Percentiles rank a stretch among this genome's conserved stretches.
phyloP scores from a whole-genome alignment of 2,329 filamentous ascomycete species.

The Botrytis pseudocinerea region DNA sequence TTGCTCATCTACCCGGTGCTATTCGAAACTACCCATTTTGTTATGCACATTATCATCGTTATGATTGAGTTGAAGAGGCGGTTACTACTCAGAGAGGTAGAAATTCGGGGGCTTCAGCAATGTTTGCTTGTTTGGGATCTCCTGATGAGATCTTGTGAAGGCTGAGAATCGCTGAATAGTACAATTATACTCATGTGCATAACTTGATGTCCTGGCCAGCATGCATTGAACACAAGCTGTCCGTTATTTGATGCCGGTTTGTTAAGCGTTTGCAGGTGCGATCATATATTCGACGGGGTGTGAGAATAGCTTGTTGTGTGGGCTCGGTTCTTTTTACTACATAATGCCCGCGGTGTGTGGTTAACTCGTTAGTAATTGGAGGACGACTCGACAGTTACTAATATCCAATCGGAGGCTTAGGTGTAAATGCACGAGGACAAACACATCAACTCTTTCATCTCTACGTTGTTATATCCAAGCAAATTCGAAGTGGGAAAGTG shows the following conservation, averaged over 20 bases:
- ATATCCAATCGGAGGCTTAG: background rate
- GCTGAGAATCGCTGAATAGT: background rate
- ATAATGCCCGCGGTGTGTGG: background rate
- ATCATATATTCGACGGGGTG: background rate
- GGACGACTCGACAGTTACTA: background rate
- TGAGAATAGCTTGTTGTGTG: background rate
- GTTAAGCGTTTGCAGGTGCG: background rate
- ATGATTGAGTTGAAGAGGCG: background rate
- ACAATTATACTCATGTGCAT: background rate
- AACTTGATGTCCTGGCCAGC: background rate
- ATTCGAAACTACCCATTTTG: too few species aligned
- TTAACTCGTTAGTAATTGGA: background rate
- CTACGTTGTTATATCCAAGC: background rate
- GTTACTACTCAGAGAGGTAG: background rate
- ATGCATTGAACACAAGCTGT: background rate
- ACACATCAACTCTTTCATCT: background rate
- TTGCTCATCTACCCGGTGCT: background rate
- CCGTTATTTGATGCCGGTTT: background rate
- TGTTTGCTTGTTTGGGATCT: background rate
- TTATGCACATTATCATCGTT: background rate
- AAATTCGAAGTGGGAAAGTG: background rate
- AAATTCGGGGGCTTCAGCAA: background rate
- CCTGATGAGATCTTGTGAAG: too few species aligned
- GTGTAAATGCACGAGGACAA: background rate
- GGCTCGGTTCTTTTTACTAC: background rate